A percentile compares a stretch with the other conserved stretches of the same genome.
These are phyloP conservation scores for Sporisorium reilianum DNA, from an alignment of 1,284 basidiomycete species.

Conservation along the genomic window DNA sequence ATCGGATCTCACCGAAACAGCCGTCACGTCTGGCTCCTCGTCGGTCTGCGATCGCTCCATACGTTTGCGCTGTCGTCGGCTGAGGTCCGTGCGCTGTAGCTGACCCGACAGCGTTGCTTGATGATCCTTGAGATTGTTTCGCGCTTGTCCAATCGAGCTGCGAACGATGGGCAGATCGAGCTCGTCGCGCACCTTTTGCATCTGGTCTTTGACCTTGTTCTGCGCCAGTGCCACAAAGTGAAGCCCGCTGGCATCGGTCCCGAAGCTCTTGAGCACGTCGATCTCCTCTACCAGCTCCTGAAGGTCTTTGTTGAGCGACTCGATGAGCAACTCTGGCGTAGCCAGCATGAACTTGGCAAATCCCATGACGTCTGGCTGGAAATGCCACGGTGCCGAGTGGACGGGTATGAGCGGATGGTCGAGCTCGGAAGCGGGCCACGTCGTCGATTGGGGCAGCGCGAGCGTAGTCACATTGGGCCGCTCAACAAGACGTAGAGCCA, in stretches of 20 bases:
- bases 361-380: constrained; percentile 88
- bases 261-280: constrained; percentile 69
- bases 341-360: constrained; percentile 97
- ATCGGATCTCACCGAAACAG: constrained; percentile 3
- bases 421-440: constrained; percentile 78
- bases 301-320: constrained; percentile 80
- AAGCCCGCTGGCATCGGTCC: constrained; percentile 81
- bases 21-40: constrained; percentile 27
- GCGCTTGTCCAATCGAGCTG: constrained; percentile 66
- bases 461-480: constrained; percentile 93
- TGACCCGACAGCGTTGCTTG: constrained; percentile 40
- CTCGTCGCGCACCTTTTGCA: constrained; percentile 57
- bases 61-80: constrained; percentile 51
- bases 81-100: constrained; percentile 37
- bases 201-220: constrained; percentile 61
- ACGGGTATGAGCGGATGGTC: constrained; percentile 78
- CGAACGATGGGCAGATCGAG: constrained; percentile 56
- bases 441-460: constrained; percentile 88
- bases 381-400: constrained; percentile 92
- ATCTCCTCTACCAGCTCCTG: constrained; percentile 78
- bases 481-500: constrained; percentile 86
- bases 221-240: constrained; percentile 82
- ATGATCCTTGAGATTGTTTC: constrained; percentile 75
- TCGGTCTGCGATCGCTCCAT: constrained; percentile 47
- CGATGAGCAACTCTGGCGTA: constrained; percentile 80